These are phyloP conservation scores for Cymodocea nodosa DNA, from an alignment of 116 monocot species.

Conservation along the genomic window DNA sequence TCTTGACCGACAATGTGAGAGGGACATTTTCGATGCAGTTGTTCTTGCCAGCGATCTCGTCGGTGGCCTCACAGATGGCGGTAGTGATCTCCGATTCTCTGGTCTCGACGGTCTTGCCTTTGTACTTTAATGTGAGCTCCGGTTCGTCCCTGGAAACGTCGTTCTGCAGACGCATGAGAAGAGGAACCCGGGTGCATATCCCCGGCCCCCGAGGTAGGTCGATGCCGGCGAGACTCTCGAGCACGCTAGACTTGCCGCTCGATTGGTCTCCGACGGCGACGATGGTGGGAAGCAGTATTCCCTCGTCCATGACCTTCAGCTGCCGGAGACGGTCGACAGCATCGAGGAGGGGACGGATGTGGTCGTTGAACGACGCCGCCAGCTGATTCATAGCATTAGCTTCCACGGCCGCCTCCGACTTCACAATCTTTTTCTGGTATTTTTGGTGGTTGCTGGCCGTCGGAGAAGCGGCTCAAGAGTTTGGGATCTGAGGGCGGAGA, in stretches of 20 bases:
- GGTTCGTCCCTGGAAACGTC: conserved; percentile 5
- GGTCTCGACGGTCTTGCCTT: conserved; percentile 18
- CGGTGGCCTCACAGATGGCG: conserved; percentile 44
- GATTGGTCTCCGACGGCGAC: conserved; percentile 70
- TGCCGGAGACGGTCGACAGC: conserved; percentile 60
- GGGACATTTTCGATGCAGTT: conserved; percentile 55
- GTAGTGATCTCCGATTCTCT: conserved; percentile 21
- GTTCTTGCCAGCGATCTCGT: conserved; percentile 55
- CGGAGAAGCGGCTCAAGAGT: too few relatives aligned
- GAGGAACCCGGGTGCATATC: conserved; percentile 74
- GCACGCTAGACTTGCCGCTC: conserved; percentile 70
- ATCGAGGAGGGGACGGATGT: conserved; percentile 56
- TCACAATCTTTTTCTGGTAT: too few relatives aligned
- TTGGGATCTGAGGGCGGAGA: too few relatives aligned
- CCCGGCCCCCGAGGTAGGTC: conserved; percentile 68
- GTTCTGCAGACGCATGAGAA: conserved; percentile 61
- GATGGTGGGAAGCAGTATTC: conserved; percentile 65
- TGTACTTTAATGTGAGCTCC: conserved; percentile 36
- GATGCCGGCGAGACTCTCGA: conserved; percentile 62
- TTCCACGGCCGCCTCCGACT: too few relatives aligned
- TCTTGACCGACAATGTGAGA: conserved; percentile 52
- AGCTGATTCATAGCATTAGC: background rate
- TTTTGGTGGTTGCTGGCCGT: too few relatives aligned
- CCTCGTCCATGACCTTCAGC: conserved; percentile 65
- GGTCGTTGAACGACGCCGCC: conserved; percentile 30